Evolutionary conservation across 768 basidiomycete genomes (phyloP).

Genomic region (Suillus plorans): DNA sequence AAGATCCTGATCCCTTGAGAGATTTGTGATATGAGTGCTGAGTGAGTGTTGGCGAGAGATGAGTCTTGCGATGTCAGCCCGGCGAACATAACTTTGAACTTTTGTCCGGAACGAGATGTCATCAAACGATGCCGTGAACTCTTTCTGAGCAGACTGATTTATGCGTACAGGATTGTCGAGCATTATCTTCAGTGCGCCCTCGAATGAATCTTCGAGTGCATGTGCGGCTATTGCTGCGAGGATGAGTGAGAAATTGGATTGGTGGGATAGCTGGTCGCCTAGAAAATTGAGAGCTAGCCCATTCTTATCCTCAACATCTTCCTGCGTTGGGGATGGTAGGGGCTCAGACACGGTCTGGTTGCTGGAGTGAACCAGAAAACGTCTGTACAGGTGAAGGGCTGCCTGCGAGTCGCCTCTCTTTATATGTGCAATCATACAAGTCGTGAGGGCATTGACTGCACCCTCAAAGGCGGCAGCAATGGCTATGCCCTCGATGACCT

Average conservation of each 20-base stretch:
- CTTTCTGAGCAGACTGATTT: conserved; percentile 31
- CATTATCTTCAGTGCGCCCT: conserved; percentile 48
- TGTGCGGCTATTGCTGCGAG: conserved; percentile 60
- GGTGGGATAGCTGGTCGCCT: conserved; percentile 16
- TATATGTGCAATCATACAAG: conserved; percentile 49
- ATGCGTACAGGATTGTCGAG: conserved; percentile 40
- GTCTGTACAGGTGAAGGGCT: conserved; percentile 45
- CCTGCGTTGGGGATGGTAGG: conserved; percentile 12
- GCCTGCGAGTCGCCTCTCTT: conserved; percentile 37
- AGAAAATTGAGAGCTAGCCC: conserved; percentile 26
- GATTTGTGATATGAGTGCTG: conserved; percentile 47
- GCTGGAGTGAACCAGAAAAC: conserved; percentile 29
- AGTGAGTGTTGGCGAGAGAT: conserved; percentile 51
- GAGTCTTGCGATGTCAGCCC: conserved; percentile 50
- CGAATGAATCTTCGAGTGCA: conserved; percentile 58
- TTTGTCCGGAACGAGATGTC: conserved; percentile 39
- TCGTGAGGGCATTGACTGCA: conserved; percentile 46
- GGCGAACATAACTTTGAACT: conserved; percentile 44
- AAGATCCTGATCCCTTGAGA: conserved; percentile 37
- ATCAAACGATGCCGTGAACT: conserved; percentile 40
- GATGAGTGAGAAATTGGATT: conserved; percentile 39
- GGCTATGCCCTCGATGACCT: conserved; percentile 46
- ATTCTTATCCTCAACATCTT: conserved; percentile 22
- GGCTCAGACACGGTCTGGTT: conserved; percentile 19
- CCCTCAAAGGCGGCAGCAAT: conserved; percentile 45